Evolutionary conservation across 108 stramenopile genomes (phyloP).

Genomic region (Parietichytrium sp.): DNA sequence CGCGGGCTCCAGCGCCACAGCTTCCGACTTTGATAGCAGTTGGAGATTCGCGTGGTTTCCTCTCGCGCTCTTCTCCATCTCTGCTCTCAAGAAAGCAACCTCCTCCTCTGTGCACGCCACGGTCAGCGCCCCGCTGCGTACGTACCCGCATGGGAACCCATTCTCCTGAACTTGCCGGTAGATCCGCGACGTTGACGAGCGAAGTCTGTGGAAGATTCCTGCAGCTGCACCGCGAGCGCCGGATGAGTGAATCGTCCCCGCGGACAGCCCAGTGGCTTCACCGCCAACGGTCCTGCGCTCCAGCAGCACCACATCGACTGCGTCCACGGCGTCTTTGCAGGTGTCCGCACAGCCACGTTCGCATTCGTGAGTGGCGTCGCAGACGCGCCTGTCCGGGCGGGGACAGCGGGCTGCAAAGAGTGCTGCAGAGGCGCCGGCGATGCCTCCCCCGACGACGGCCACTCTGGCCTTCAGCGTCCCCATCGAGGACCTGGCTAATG

Average conservation of each 20-base stretch:
- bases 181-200: neutral
- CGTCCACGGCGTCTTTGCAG: neutral
- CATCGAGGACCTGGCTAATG: too few relatives aligned
- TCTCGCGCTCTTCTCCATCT: neutral
- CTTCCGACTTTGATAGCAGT: neutral
- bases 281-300: neutral
- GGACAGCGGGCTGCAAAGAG: too few relatives aligned
- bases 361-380: neutral
- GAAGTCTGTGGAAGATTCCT: neutral
- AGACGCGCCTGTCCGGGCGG: neutral
- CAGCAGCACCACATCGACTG: neutral
- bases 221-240: too few relatives aligned
- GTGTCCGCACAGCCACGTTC: neutral
- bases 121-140: constrained; percentile 19
- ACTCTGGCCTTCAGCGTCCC: neutral
- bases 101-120: neutral
- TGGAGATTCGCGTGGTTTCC: neutral
- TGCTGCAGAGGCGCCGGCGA: neutral
- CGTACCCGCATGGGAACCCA: constrained; percentile 16
- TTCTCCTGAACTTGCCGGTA: neutral
- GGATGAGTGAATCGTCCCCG: neutral
- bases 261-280: constrained; percentile 16
- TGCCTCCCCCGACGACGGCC: constrained; percentile 9
- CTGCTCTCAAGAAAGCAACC: neutral
- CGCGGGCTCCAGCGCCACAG: neutral